Conservation (phyloP, 805 yeast species). For the Candida multigemmis region DNA sequence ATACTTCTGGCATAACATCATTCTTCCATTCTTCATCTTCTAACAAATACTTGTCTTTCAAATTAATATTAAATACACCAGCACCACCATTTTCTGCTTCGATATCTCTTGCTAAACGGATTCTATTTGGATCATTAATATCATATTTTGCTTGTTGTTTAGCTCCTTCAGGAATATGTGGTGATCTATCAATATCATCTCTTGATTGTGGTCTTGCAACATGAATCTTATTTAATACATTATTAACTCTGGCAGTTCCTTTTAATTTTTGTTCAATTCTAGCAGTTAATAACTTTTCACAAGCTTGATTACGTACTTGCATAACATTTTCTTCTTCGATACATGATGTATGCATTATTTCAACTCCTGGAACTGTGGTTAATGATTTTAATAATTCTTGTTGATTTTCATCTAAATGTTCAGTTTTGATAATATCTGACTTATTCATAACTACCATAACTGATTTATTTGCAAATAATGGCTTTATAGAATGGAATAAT, state of each 20-base stretch:
- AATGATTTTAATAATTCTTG: constrained; percentile 64
- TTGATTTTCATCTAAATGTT: constrained; percentile 72
- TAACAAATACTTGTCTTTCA: constrained; percentile 83
- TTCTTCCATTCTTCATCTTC: constrained; percentile 98
- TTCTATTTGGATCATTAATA: constrained; percentile 71
- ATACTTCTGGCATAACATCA: constrained; percentile 92
- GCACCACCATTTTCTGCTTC: constrained; percentile 98
- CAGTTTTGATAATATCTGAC: constrained; percentile 79
- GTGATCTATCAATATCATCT: constrained; percentile 75
- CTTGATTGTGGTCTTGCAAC: constrained; percentile 85
- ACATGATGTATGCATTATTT: constrained; percentile 89
- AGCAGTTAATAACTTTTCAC: constrained; percentile 91
- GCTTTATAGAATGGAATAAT: constrained; percentile 93
- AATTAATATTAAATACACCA: constrained; percentile 91
- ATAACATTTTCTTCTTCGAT: constrained; percentile 89
- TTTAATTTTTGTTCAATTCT: constrained; percentile 95
- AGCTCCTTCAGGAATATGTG: constrained; percentile 76
- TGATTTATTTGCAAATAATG: constrained; percentile 92
- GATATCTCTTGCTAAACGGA: constrained; percentile 74
- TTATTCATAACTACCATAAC: constrained; percentile 95
- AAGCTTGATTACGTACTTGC: constrained; percentile 93
- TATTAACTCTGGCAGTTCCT: constrained; percentile 81
- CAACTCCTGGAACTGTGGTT: constrained; percentile 67
- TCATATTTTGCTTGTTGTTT: constrained; percentile 58
- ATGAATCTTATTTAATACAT: constrained; percentile 90